These are phyloP conservation scores for Brettanomyces anomalus DNA, from an alignment of 805 yeast genomes.

Conservation along the genomic window DNA sequence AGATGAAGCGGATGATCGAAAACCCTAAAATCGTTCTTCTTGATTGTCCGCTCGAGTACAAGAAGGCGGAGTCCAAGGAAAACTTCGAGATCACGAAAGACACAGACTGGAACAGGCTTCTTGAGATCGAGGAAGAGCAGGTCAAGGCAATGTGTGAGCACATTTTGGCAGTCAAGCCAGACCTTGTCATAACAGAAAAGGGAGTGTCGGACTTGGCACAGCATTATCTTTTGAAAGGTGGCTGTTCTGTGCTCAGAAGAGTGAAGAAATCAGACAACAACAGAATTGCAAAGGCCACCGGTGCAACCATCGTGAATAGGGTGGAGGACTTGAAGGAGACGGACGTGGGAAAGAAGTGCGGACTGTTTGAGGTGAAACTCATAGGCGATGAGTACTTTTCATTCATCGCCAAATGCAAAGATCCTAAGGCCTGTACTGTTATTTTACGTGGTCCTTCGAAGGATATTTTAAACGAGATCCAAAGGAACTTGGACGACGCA, in stretches of 20 bases:
- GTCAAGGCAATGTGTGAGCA: slow-evolving; percentile 80
- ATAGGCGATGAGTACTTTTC: slow-evolving; percentile 98
- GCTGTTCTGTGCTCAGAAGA: slow-evolving; percentile 87
- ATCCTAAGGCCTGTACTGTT: slow-evolving; percentile 91
- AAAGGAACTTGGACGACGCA: slow-evolving; percentile 95
- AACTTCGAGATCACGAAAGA: slow-evolving; percentile 95
- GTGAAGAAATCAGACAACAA: slow-evolving; percentile 93
- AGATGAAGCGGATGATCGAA: slow-evolving; percentile 84
- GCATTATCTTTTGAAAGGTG: slow-evolving; percentile 89
- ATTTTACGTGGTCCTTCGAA: slow-evolving; percentile 93
- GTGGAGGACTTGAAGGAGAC: slow-evolving; percentile 88
- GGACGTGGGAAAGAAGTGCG: slow-evolving; percentile 86
- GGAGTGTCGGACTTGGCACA: slow-evolving; percentile 98
- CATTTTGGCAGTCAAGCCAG: slow-evolving; percentile 79
- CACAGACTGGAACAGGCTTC: slow-evolving; percentile 89
- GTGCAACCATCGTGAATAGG: slow-evolving; percentile 94
- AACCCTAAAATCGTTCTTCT: slow-evolving; percentile 83
- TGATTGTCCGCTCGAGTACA: slow-evolving; percentile 96
- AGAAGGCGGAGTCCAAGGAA: slow-evolving; percentile 98
- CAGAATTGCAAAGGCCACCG: slow-evolving; percentile 94
- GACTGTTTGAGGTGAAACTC: slow-evolving; percentile 83
- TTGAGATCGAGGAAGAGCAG: slow-evolving; percentile 97
- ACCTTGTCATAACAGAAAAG: slow-evolving; percentile 92
- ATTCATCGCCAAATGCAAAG: slow-evolving; percentile 65
- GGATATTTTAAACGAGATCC: slow-evolving; percentile 92